Base-by-base conservation (phyloP, 1,284 basidiomycete genomes). In the Papiliotrema terrestris region DNA sequence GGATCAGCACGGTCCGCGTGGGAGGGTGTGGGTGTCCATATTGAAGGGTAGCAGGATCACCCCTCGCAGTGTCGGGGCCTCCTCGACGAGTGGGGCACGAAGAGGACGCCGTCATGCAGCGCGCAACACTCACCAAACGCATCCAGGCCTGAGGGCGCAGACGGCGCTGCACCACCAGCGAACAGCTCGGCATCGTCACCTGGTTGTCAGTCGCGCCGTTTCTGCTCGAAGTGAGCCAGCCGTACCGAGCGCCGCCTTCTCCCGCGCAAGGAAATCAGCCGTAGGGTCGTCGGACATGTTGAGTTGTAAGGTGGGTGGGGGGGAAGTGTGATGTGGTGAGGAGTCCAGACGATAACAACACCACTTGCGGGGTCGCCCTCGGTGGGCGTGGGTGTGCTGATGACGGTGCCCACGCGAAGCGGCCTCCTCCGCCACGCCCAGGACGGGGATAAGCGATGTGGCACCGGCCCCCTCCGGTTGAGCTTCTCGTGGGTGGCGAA, bases 231-330 rank as follows among this genome's bases (percentile, higher is more conserved):
- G 17, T 15, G 22, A 22, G 36, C 3, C 5, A 17, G 59, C 72
- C 51, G n/a, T 52, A 76, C 75, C 75, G 35, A 77, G 68, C 36
- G 69, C 68, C 36, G 71, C 73, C 62, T 74, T 72, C 57, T 77
- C 75, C 45, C 72, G 58, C 25, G 75, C 75, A 36, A 77, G 69
- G 68, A 76, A 77, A 60, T 76, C 75, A 37, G 75, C 75, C 54
- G 71, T 76, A 39, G 74, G 73, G 65, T 76, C 74, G 67, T 75
- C 75, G 45, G 70, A 69, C 75, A 77, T 77, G 39, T n/a, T 67
- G 56, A 9, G 8, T 38, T 23, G 36, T 32, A 17, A 44, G n/a
- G 36, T 45, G 3, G 43, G 29, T 32, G 29, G 29, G 29, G 29
- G 5, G 29, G 29, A 32, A 5, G 29, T 32, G 11, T 6, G 29